Conservation (phyloP, 2,329 filamentous ascomycete species). For the Aspergillus proliferans region DNA sequence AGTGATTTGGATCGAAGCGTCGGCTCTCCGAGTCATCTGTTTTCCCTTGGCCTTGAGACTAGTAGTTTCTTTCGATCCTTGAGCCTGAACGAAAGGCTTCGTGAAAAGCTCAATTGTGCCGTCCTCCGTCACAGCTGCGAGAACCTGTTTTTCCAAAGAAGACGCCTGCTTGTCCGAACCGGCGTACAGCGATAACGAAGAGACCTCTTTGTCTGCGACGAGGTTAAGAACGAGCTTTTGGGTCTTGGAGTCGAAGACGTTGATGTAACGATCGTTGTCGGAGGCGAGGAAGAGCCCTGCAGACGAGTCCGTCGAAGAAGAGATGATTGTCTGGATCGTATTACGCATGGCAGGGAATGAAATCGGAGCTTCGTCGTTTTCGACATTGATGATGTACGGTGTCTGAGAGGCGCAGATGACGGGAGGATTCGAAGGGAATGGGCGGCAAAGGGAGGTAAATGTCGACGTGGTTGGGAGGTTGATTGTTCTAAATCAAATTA, state of each 20-base stretch:
- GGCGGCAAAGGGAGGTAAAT: constrained; percentile 36
- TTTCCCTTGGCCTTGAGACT: constrained; percentile 42
- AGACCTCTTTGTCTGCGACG: constrained; percentile 44
- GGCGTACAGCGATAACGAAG: constrained; percentile 31
- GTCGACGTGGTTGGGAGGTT: constrained; percentile 36
- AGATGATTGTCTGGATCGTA: constrained; percentile 41
- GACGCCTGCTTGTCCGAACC: constrained; percentile 12
- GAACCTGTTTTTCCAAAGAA: constrained; percentile 33
- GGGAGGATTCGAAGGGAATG: constrained; percentile 35
- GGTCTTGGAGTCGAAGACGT: constrained; percentile 41
- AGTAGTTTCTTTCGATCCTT: constrained; percentile 23
- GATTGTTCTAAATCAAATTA: constrained; percentile 30
- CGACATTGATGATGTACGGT: constrained; percentile 41
- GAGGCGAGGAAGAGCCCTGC: constrained; percentile 42
- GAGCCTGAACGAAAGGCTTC: constrained; percentile 39
- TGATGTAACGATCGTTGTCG: constrained; percentile 46
- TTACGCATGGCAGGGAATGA: constrained; percentile 46
- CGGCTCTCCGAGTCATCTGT: constrained; percentile 40
- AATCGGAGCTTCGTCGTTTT: constrained; percentile 32
- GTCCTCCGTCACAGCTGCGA: constrained; percentile 43
- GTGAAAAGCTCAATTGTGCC: constrained; percentile 46
- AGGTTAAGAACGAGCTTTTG: constrained; percentile 42
- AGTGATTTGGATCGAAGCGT: constrained; percentile 41
- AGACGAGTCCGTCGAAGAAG: constrained; percentile 33
- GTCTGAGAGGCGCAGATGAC: constrained; percentile 48